Conservation (phyloP, 2,329 filamentous ascomycete species). For the Epichloe sylvatica region DNA sequence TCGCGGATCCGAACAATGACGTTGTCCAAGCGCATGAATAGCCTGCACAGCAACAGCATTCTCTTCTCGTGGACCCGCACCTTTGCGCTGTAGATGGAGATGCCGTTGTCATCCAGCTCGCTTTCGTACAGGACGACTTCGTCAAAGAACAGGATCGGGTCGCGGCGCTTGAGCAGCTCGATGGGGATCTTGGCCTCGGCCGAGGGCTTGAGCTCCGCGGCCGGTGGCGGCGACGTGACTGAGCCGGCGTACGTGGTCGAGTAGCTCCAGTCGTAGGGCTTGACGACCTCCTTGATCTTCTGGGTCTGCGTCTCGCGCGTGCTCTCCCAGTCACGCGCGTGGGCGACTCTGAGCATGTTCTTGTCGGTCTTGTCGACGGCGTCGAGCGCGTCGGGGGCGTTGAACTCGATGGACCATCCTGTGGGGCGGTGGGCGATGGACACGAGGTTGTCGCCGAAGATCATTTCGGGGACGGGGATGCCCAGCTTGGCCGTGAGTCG, state of each 20-base stretch:
- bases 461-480: constrained; percentile 95
- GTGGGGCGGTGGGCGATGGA: constrained; percentile 56
- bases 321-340: constrained; percentile 71
- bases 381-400: constrained; percentile 76
- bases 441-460: constrained; percentile 90
- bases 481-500: constrained; percentile 63
- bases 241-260: constrained; percentile 77
- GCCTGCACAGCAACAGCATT: constrained; percentile 68
- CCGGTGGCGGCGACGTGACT: constrained; percentile 6
- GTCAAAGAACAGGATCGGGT: constrained; percentile 94
- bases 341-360: constrained; percentile 84
- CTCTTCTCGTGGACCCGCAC: constrained; percentile 82
- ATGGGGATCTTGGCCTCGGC: constrained; percentile 53
- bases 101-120: constrained; percentile 94
- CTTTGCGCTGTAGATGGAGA: constrained; percentile 81
- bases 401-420: constrained; percentile 71
- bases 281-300: constrained; percentile 84
- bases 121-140: constrained; percentile 94
- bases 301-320: constrained; percentile 61
- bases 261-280: constrained; percentile 97
- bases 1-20: constrained; percentile 80
- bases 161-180: constrained; percentile 71
- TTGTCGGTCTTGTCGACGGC: constrained; percentile 85
- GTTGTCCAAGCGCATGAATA: constrained; percentile 88
- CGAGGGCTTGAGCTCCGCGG: constrained; percentile 14